Evolutionary conservation across 306 rosid species (phyloP), one percentile per base, ranked within the genome.

Genomic region (Crotalaria pallida): DNA sequence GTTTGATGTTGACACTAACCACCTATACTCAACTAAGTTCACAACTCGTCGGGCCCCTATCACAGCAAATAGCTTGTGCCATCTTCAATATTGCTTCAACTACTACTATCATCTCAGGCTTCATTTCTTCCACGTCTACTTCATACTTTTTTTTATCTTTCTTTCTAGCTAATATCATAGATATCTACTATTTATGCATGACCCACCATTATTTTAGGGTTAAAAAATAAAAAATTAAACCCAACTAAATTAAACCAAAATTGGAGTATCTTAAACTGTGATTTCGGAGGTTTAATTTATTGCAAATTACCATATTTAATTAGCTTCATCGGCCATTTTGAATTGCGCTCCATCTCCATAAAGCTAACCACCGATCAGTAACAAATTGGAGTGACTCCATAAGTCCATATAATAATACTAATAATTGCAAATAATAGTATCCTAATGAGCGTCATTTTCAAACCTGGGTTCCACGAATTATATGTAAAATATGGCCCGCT

Each of bases 301-400:
- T 56, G 16, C n/a, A 26, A 56, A 38, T 23, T 41, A 58, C 49
- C 58, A 31, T 55, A 44, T 47, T 58, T 71, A 45, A 58, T 58
- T 71, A 59, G 27, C 61, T 59, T 72, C 69, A 72, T 72, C 77
- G 33, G 33, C 77, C 69, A 48, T 59, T 72, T 72, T 72, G 77
- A 72, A 72, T 38, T 38, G 64, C 26, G 51, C 49, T 8, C 43
- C 9, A 17, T 33, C 59, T 50, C 22, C 60, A 33, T 38, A 6
- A 71, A 26, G 33, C 56, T 26, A 59, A 72, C 64, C 10, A 51
- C 63, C 45, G 71, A 31, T 31, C 8, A 73, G 41, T 12, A 24
- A 55, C 26, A 23, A 34, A 22, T 51, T 36, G 15, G 18, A n/a
- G 24, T 51, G 71, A 64, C 49, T 41, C 51, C 79, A 56, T 49